A percentile compares a stretch with the other conserved stretches of the same genome.
These are phyloP conservation scores for Trifolium subterraneum DNA, from an alignment of 306 rosid species.

Conservation along the genomic window DNA sequence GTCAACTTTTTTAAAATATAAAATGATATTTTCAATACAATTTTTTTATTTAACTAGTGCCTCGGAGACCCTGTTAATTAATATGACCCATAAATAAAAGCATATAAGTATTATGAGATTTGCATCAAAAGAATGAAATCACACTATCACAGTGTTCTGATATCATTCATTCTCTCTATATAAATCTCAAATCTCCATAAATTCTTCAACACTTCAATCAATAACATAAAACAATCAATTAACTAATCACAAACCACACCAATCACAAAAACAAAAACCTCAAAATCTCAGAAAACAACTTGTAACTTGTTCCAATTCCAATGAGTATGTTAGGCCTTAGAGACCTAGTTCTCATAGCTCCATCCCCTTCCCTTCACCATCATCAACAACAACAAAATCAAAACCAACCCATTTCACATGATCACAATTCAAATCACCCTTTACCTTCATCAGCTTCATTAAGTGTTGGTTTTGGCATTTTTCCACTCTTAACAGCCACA, in stretches of 20 bases:
- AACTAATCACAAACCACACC: background rate
- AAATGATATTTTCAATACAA: no score
- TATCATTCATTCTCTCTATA: conserved; percentile 8
- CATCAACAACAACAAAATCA: conserved; percentile 32
- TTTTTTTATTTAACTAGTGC: no score
- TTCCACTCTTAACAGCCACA: conserved; percentile 73
- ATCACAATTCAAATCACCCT: conserved; percentile 54
- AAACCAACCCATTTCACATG: conserved; percentile 60
- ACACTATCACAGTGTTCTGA: conserved; percentile 7
- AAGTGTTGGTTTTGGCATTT: conserved; percentile 81
- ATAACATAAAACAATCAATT: background rate
- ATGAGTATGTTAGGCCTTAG: conserved; percentile 78
- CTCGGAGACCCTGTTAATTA: no score
- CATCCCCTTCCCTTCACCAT: conserved; percentile 50
- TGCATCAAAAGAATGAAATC: conserved; percentile 48
- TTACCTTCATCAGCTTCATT: conserved; percentile 61
- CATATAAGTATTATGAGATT: no score
- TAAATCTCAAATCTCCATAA: conserved; percentile 27
- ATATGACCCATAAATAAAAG: no score
- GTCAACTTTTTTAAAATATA: no score
- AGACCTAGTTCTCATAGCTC: conserved; percentile 77
- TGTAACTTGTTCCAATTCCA: conserved; percentile 20
- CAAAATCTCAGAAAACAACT: conserved; percentile 13
- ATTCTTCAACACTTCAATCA: background rate
- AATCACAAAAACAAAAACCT: background rate